Percentiles rank a stretch among this genome's conserved stretches.
Conservation (phyloP, 768 basidiomycete genomes). For the Boletales sp. region DNA sequence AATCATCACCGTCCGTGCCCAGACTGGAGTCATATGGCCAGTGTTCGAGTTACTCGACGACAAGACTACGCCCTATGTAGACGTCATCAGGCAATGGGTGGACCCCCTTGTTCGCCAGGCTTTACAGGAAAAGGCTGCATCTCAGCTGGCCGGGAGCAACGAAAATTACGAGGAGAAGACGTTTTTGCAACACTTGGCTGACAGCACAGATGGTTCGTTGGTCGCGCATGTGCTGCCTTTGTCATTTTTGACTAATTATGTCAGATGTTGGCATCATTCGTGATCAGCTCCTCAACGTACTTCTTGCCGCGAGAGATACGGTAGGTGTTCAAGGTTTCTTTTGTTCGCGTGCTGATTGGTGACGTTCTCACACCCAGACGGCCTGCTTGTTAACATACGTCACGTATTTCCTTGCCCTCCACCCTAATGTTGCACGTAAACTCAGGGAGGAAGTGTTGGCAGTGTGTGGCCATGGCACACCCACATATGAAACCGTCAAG, state of each 20-base stretch:
- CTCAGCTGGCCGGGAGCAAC: slow-evolving; percentile 36
- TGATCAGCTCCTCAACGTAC: slow-evolving; percentile 73
- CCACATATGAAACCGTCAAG: slow-evolving; percentile 55
- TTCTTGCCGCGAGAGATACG: slow-evolving; percentile 77
- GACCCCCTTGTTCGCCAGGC: slow-evolving; percentile 61
- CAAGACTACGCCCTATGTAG: slow-evolving; percentile 32
- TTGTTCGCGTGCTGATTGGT: neutral
- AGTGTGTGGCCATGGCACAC: slow-evolving; percentile 47
- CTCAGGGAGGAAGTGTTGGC: slow-evolving; percentile 61
- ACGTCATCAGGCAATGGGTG: slow-evolving; percentile 41
- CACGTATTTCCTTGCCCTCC: slow-evolving; percentile 64
- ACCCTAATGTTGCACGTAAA: slow-evolving; percentile 51
- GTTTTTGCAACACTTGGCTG: slow-evolving; percentile 65
- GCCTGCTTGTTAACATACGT: slow-evolving; percentile 66
- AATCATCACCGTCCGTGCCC: slow-evolving; percentile 32
- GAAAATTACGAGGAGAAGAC: slow-evolving; percentile 50
- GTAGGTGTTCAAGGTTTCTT: slow-evolving; percentile 34
- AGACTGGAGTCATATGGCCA: slow-evolving; percentile 41
- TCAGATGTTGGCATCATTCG: slow-evolving; percentile 64
- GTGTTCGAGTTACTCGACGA: slow-evolving; percentile 40
- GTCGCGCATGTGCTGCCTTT: neutral
- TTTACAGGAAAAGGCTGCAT: slow-evolving; percentile 41
- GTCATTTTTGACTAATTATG: slow-evolving; percentile 6
- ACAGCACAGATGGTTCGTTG: slow-evolving; percentile 56
- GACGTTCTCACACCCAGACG: slow-evolving; percentile 41